Base-by-base conservation (phyloP, 2,329 filamentous ascomycete species). In the Alternaria panax region DNA sequence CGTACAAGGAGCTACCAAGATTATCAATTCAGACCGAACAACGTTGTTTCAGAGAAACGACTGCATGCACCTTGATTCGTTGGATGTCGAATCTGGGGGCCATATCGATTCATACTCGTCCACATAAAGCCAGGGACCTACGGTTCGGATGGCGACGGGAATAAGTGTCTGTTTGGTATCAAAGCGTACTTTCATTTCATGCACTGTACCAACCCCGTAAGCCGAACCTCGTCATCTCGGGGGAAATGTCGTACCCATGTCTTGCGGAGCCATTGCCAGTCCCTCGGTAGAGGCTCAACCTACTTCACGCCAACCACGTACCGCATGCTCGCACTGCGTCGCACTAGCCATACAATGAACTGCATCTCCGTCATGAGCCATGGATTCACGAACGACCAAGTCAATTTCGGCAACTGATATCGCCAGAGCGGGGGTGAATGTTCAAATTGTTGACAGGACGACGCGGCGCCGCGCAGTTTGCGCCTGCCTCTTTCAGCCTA, bases 401-500 rank as follows among this genome's bases (percentile, higher is more conserved):
- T n/a, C 43, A 27, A n/a, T 24, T 41, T 14, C 52, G 43, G 52
- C 14, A 48, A 30, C 32, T 34, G 43, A 30, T 40, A 48, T 40
- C 30, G 32, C 20, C 48, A 40, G 41, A 54, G 52, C 42, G 30
- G 42, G 30, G 20, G 20, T 30, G 18, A 7, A 27, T 30, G 51
- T 24, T 46, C 42, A 22, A 41, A 40, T 32, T 16, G 24, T 30
- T 30, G 52, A 54, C 47, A 54, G 45, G 28, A 34, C 34, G 34
- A 28, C 22, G 20, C 28, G 45, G 32, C 22, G 36, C 18, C 16
- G 36, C 25, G 43, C 24, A 51, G 14, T 48, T 51, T 11, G 38
- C 54, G 47, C 54, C 54, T 56, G 54, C 54, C 45, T 51, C 38
- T 34, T 56, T 9, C 16, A 36, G 54, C 46, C 27, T 56, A 56